A percentile compares a stretch with the other conserved stretches of the same genome.
Evolutionary conservation across 1,284 basidiomycete species (phyloP).

Genomic region (Termitomyces sp.): DNA sequence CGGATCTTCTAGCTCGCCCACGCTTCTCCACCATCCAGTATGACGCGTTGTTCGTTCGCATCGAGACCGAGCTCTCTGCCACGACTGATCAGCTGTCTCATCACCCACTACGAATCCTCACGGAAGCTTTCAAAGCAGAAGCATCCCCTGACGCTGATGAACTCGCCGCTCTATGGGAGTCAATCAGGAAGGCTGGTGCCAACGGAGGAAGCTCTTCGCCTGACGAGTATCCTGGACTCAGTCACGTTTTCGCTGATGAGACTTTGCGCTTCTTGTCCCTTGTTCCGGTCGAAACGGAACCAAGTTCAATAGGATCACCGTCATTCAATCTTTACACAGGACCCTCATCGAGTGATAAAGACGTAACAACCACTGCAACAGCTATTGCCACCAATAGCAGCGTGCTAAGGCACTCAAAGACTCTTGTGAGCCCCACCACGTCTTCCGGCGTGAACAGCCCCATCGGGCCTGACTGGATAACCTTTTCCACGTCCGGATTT

Average conservation of each 20-base stretch:
- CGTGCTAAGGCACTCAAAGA: conserved; percentile 16
- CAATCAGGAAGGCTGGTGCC: conserved; percentile 39
- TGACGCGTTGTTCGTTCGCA: conserved; percentile 58
- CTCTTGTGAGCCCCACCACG: conserved; percentile 13
- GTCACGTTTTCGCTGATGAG: conserved; percentile 59
- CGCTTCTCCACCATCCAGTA: conserved; percentile 60
- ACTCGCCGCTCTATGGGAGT: conserved; percentile 46
- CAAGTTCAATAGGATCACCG: conserved; percentile 23
- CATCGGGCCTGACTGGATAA: conserved; percentile 42
- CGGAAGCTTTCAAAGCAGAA: conserved; percentile 52
- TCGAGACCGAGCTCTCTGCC: conserved; percentile 46
- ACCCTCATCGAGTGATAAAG: conserved; percentile 23
- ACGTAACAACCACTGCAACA: conserved; percentile 17
- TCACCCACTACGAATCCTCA: conserved; percentile 53
- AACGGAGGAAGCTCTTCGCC: conserved; percentile 16
- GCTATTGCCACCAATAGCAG: conserved; percentile 20
- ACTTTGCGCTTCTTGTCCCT: conserved; percentile 55
- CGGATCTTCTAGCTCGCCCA: conserved; percentile 47
- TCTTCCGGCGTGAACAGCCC: conserved; percentile 14
- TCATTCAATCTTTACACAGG: conserved; percentile 26
- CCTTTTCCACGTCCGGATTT: conserved; percentile 64
- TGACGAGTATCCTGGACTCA: conserved; percentile 29
- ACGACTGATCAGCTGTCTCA: conserved; percentile 35
- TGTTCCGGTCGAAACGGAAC: conserved; percentile 29
- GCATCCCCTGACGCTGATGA: conserved; percentile 31